These are phyloP conservation scores for Kurtzmaniella quercitrusa DNA, from an alignment of 1,139 yeast genomes.

Conservation along the genomic window DNA sequence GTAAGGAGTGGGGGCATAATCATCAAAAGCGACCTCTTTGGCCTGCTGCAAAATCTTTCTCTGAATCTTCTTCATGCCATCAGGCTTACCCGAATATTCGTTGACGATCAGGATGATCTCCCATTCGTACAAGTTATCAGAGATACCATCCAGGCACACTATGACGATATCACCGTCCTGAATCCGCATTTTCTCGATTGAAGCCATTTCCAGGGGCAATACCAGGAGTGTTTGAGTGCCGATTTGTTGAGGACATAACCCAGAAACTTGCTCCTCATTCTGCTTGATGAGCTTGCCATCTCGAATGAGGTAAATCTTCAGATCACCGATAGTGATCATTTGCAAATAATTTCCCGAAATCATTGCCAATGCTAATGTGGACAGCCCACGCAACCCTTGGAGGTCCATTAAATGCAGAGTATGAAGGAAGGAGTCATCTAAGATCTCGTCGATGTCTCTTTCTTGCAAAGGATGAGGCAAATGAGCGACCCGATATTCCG, in stretches of 20 bases:
- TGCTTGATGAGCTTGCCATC: conserved; percentile 42
- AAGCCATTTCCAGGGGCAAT: conserved; percentile 48
- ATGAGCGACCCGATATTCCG: conserved; percentile 41
- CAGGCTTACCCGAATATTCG: conserved; percentile 24
- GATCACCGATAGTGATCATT: conserved; percentile 55
- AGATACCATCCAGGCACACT: conserved; percentile 52
- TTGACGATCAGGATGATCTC: conserved; percentile 40
- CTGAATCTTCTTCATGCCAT: conserved; percentile 35
- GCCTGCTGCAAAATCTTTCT: conserved; percentile 38
- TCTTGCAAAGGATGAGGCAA: conserved; percentile 40
- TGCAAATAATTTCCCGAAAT: conserved; percentile 45
- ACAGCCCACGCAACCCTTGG: conserved; percentile 47
- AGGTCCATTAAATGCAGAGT: conserved; percentile 52
- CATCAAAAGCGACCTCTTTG: conserved; percentile 51
- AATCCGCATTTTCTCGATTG: conserved; percentile 41
- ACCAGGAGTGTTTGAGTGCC: conserved; percentile 47
- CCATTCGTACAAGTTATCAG: conserved; percentile 49
- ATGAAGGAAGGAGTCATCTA: conserved; percentile 50
- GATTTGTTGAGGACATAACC: conserved; percentile 52
- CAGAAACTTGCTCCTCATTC: conserved; percentile 45
- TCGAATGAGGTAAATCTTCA: conserved; percentile 46
- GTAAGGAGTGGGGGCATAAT: conserved; percentile 51
- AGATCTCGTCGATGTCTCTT: conserved; percentile 41
- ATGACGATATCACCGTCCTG: conserved; percentile 40
- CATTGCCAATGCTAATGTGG: conserved; percentile 50